phyloP scores from a whole-genome alignment of 768 basidiomycete genomes.

The Trametes elegans region DNA sequence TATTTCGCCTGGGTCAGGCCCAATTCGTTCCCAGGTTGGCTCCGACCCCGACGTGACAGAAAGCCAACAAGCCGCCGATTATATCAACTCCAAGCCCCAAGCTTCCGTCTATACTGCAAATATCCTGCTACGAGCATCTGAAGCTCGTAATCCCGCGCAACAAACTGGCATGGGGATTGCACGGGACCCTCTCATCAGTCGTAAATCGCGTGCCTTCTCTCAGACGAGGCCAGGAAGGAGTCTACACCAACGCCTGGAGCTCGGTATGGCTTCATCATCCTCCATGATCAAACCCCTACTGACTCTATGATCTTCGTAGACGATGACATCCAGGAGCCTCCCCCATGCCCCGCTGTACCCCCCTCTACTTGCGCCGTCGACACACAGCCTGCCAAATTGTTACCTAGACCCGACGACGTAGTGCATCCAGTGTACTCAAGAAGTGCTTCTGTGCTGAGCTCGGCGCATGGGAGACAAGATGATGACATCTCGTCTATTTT shows the following conservation, averaged over 20 bases:
- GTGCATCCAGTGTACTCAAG: constrained; percentile 12
- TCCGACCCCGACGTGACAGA: too few relatives aligned
- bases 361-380: not conserved
- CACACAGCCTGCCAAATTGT: not conserved
- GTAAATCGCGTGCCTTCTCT: constrained; percentile 1
- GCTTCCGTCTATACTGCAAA: too few relatives aligned
- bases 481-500: constrained; percentile 30
- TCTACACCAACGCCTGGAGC: constrained; percentile 19
- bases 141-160: not conserved
- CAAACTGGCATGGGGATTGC: not conserved
- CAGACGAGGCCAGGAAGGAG: constrained; percentile 16
- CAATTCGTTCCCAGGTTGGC: too few relatives aligned
- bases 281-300: not conserved
- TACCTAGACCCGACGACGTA: not conserved
- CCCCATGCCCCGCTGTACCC: not conserved
- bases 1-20: too few relatives aligned
- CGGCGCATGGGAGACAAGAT: constrained; percentile 16
- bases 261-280: not conserved
- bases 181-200: not conserved
- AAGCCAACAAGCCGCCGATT: too few relatives aligned
- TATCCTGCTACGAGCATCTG: too few relatives aligned
- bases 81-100: too few relatives aligned
- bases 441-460: constrained; percentile 26
- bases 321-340: not conserved
- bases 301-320: not conserved